Percentiles rank a stretch among this genome's conserved stretches.
Conservation (phyloP, 2,329 filamentous ascomycete species). For the Beauveria medogensis region DNA sequence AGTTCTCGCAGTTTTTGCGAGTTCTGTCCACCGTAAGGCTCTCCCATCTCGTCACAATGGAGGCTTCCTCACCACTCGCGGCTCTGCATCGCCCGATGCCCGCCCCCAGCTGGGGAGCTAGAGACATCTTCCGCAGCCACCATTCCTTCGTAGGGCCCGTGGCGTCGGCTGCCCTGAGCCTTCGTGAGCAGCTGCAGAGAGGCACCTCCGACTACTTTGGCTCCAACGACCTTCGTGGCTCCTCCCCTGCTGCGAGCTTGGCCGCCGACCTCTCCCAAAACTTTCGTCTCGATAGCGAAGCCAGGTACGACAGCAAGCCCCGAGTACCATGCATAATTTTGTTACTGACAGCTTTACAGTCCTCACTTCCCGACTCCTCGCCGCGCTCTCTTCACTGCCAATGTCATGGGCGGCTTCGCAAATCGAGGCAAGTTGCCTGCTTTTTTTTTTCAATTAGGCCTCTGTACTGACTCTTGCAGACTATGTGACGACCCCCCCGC, state of each 20-base stretch:
- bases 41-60: conserved; percentile 49
- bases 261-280: conserved; percentile 95
- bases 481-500: conserved; percentile 73
- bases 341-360: conserved; percentile 18
- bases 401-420: conserved; percentile 28
- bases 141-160: conserved; percentile 42
- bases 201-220: conserved; percentile 70
- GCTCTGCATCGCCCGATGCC: conserved; percentile 73
- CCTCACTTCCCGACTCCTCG: conserved; percentile 34
- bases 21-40: conserved; percentile 6
- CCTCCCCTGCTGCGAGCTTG: conserved; percentile 83
- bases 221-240: conserved; percentile 67
- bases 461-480: conserved; percentile 35
- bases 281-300: conserved; percentile 77
- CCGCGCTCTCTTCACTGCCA: conserved; percentile 32
- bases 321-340: neutral
- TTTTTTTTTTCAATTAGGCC: neutral
- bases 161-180: conserved; percentile 59
- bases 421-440: conserved; percentile 24
- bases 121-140: conserved; percentile 45
- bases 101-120: conserved; percentile 49
- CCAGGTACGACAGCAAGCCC: conserved; percentile 56
- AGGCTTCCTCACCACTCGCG: conserved; percentile 87
- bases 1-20: conserved; percentile 7
- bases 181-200: conserved; percentile 63